Evolutionary conservation across 306 rosid genomes (phyloP), one percentile per base, ranked within the genome.

Genomic region (Vigna reflexopilosa): DNA sequence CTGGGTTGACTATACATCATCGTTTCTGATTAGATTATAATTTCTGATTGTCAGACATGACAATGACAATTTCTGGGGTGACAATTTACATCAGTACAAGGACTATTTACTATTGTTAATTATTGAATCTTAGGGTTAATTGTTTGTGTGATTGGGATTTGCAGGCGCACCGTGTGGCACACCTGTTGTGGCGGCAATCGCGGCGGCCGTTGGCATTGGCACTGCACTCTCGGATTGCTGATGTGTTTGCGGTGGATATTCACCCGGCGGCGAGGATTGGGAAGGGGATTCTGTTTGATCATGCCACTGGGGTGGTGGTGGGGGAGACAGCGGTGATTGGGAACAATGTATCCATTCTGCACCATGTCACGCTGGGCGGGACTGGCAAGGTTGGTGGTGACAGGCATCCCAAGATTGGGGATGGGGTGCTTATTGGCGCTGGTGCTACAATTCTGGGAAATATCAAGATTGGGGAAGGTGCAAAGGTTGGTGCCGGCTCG

Each of bases 271-370:
- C 98, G 0, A 87, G 76, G 85, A 87, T 95, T 0, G 99, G 97
- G 6, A 95, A 93, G 58, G 97, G 98, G 48, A 69, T 93, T 78
- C 74, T 95, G 84, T 93, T 95, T 15, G 98, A 93, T 71, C 99
- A 95, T 2, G 99, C 99, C 0, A 93, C 97, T 0, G 98, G 98
- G 0, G 91, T 95, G 45, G 98, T 94, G 77, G 98, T 94, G 54
- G 98, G 98, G 3, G 98, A 94, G 90, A 94, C 97, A 0, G 98
- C 97, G 0, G 98, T 95, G 85, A 95, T 95, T 0, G 99, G 99
- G 8, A 95, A 91, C 87, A 95, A 88, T 7, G 99, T 95, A 48
- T 95, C 98, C 0, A 95, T 95, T 40, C 86, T 95, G 75, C 99
- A 95, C 75, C 99, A 95, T 15, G 99, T 95, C 44, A 95, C 99